These are phyloP conservation scores for Komagataea norvegica DNA, from an alignment of 1,139 yeast genomes.

Conservation along the genomic window DNA sequence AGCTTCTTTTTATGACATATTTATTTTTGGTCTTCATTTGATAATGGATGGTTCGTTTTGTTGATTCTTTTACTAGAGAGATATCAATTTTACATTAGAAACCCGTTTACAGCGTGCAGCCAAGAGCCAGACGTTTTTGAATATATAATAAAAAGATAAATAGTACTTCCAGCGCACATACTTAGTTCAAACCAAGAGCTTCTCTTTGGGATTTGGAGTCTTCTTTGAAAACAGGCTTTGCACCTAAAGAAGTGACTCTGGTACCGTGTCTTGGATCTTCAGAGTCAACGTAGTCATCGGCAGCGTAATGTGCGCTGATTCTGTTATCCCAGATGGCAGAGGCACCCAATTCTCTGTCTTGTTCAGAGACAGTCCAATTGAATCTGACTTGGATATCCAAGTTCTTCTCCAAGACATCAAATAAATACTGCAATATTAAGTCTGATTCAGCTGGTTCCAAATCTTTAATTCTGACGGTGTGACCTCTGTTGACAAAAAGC, in stretches of 20 bases:
- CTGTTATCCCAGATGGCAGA: slow-evolving; percentile 19
- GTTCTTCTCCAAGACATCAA: slow-evolving; percentile 14
- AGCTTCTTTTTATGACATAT: too few species aligned
- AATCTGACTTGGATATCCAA: slow-evolving; percentile 16
- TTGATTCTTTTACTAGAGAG: too few species aligned
- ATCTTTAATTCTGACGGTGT: slow-evolving; percentile 30
- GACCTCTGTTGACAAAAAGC: slow-evolving; percentile 40
- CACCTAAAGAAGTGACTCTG: slow-evolving; percentile 18
- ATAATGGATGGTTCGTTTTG: too few species aligned
- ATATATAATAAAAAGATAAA: too few species aligned
- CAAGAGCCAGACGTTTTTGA: too few species aligned
- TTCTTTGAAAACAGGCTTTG: slow-evolving; percentile 13
- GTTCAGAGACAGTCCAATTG: slow-evolving; percentile 13
- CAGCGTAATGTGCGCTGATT: slow-evolving; percentile 12
- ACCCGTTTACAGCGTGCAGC: too few species aligned
- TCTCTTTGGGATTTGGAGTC: slow-evolving; percentile 19
- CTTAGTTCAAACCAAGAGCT: slow-evolving; percentile 32
- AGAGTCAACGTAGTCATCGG: slow-evolving; percentile 25
- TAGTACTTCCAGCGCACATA: too few species aligned
- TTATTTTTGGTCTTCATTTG: too few species aligned
- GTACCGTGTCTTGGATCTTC: slow-evolving; percentile 19
- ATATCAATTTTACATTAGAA: too few species aligned
- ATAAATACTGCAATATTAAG: slow-evolving; percentile 9
- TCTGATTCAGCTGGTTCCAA: slow-evolving; percentile 15
- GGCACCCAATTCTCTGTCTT: slow-evolving; percentile 11